phyloP scores from a whole-genome alignment of 2,329 filamentous ascomycete species.

The Colletotrichum cordylinicola region DNA sequence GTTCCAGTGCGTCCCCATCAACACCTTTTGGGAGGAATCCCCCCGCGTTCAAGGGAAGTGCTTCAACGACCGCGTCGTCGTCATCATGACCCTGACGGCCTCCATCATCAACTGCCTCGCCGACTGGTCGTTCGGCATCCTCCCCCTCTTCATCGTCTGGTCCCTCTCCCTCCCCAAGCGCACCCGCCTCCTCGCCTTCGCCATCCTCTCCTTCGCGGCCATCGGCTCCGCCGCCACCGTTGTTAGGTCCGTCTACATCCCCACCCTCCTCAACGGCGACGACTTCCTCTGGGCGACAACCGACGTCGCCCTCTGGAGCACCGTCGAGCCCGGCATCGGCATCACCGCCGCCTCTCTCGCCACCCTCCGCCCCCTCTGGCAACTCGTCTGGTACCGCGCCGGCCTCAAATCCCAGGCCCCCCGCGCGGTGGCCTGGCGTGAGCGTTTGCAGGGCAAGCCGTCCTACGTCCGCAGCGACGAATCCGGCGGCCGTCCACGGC shows the following conservation, averaged over 20 bases:
- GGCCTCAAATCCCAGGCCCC: neutral
- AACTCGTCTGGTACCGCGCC: conserved; percentile 5
- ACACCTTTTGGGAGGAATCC: conserved; percentile 42
- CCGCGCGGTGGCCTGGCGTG: conserved; percentile 1
- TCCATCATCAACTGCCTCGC: conserved; percentile 42
- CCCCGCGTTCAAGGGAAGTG: conserved; percentile 35
- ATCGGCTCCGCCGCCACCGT: conserved; percentile 43
- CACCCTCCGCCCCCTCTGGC: conserved; percentile 41
- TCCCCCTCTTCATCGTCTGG: conserved; percentile 47
- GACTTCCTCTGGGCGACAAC: conserved; percentile 50
- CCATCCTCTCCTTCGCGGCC: conserved; percentile 36
- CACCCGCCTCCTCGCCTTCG: conserved; percentile 41
- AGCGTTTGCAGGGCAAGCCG: conserved; percentile 9
- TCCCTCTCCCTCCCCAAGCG: conserved; percentile 43
- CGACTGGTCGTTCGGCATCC: conserved; percentile 45
- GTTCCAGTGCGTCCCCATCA: conserved; percentile 44
- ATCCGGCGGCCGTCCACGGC: neutral
- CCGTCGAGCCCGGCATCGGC: conserved; percentile 48
- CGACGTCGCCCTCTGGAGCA: conserved; percentile 51
- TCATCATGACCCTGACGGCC: conserved; percentile 39
- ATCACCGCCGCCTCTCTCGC: conserved; percentile 44
- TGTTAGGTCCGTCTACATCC: conserved; percentile 47
- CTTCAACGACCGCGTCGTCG: conserved; percentile 28
- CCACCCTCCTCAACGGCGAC: conserved; percentile 35
- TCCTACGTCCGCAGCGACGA: conserved; percentile 5